phyloP scores from a whole-genome alignment of 148 eudicot species.

The Polygonum aviculare region DNA sequence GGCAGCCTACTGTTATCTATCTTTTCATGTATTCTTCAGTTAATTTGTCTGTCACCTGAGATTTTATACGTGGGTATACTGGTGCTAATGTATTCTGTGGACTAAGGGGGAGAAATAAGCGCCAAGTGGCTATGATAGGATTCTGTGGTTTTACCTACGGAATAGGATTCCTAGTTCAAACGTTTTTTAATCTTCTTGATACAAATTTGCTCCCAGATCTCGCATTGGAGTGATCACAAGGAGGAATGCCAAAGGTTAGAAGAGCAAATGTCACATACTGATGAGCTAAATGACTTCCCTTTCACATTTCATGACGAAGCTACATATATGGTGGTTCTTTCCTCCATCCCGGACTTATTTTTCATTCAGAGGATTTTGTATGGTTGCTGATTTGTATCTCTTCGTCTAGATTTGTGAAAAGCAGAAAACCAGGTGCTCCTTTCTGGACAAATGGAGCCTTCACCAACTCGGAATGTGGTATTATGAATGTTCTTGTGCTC shows the following conservation, averaged over 20 bases:
- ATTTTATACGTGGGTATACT: background rate
- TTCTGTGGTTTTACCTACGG: background rate
- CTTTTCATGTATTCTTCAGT: background rate
- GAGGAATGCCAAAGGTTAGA: slow-evolving; percentile 74
- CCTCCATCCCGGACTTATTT: background rate
- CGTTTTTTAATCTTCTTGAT: background rate
- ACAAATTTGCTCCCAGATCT: slow-evolving; percentile 29
- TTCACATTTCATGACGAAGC: slow-evolving; percentile 57
- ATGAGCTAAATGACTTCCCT: slow-evolving; percentile 58
- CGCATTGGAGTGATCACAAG: slow-evolving; percentile 69
- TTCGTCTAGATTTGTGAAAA: slow-evolving; percentile 38
- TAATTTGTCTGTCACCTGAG: background rate
- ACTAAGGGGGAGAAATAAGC: background rate
- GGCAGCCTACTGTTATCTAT: background rate
- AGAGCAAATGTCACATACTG: slow-evolving; percentile 47
- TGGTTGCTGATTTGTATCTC: slow-evolving; percentile 7
- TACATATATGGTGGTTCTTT: slow-evolving; percentile 20
- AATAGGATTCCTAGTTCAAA: background rate
- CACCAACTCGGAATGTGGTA: slow-evolving; percentile 74
- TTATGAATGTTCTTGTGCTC: slow-evolving; percentile 63
- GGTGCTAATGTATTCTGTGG: background rate
- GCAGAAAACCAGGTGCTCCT: slow-evolving; percentile 56
- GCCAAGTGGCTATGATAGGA: background rate
- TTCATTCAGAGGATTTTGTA: slow-evolving; percentile 3
- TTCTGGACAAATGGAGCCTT: slow-evolving; percentile 40